Evolutionary conservation across 2,329 filamentous ascomycete genomes (phyloP), one percentile per base, ranked within the genome.

Genomic region (Pseudogymnoascus sp.): DNA sequence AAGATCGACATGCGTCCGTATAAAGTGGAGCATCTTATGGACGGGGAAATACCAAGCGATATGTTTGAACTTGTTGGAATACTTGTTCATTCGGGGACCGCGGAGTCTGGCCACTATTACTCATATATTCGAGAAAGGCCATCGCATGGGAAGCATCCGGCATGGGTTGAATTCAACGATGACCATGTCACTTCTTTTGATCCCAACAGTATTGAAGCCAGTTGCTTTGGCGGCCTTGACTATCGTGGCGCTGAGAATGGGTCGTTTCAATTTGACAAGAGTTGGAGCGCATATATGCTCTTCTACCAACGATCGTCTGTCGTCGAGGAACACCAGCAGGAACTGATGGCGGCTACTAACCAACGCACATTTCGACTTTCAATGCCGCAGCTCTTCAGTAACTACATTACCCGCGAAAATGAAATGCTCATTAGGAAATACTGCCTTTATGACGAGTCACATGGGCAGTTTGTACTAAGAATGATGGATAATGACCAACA

Each of bases 61-160:
- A 74, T 90, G 0, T 99, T 97, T 70, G 91, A 97, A 74, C 82
- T 99, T 2, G 93, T 96, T n/a, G 95, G 95, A 2, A 86, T 99
- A 53, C 85, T 99, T 16, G 91, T 99, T 1, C 95, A 99, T 73
- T 89, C 90, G 13, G 95, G 95, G 14, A 96, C 90, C 2, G 92
- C 93, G 11, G 91, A 97, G 72, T 93, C 91, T 29, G 95, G 95
- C 0, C 95, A 99, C 74, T 99, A 99, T 76, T 97, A 97, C 76
- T 97, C 93, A 0, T 97, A 92, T 73, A 91, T 96, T 67, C 89
- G 91, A 62, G 89, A 96, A 73, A 84, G 92, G 16, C 86, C 90
- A 19, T 80, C 81, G 19, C 74, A 74, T 13, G 73, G 76, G 35
- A 4, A 77, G 78, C 10, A 77, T 70, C 62, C 75, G 75, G 61